Evolutionary conservation across 129 eudicot species (phyloP).

Genomic region (Flaveria linearis): DNA sequence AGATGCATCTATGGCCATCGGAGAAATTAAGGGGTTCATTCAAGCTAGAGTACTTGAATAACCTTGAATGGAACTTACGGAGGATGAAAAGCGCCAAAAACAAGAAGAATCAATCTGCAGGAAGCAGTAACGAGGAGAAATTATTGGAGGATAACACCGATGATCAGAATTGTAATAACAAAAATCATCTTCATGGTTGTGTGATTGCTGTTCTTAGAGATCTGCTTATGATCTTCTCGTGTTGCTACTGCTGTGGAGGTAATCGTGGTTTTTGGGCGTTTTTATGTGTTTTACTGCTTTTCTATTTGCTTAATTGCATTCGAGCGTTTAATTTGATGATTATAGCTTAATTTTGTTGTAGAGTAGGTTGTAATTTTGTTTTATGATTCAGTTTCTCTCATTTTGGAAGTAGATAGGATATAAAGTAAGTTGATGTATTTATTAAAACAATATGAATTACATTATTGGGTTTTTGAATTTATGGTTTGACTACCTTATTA

Average conservation of each 20-base stretch:
- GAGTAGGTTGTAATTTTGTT: background rate
- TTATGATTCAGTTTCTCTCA: background rate
- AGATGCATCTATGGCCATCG: conserved; percentile 42
- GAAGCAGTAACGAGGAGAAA: conserved; percentile 32
- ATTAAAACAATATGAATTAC: no score
- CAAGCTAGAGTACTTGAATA: conserved; percentile 34
- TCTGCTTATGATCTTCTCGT: conserved; percentile 24
- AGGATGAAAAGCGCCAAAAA: conserved; percentile 33
- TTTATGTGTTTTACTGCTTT: background rate
- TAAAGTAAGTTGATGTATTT: no score
- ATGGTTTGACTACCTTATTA: no score
- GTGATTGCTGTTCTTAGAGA: conserved; percentile 18
- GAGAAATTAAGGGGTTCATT: conserved; percentile 29
- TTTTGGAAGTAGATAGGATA: conserved; percentile 4
- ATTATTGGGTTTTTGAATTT: no score
- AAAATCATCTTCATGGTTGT: background rate
- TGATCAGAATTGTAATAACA: background rate
- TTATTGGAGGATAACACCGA: conserved; percentile 21
- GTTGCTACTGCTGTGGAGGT: conserved; percentile 42
- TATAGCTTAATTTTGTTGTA: background rate
- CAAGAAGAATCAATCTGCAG: conserved; percentile 24
- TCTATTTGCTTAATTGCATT: background rate
- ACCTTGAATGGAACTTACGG: conserved; percentile 35
- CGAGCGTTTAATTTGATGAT: conserved; percentile 1
- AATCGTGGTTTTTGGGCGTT: background rate